Base-by-base conservation (phyloP, 495 filamentous ascomycete species). In the Sordaria brevicollis region DNA sequence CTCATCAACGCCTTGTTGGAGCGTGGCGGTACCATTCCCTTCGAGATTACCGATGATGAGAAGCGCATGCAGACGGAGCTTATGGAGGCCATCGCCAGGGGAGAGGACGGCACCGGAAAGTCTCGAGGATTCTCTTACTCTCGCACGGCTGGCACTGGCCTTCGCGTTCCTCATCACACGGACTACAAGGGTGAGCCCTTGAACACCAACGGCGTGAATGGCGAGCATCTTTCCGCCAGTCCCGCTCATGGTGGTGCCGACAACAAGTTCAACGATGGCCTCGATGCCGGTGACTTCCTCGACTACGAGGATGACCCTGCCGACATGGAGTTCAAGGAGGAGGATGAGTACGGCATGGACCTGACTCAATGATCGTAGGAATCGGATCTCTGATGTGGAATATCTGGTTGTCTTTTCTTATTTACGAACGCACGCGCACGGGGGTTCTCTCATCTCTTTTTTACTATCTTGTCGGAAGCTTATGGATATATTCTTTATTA, bases 31-130 rank as follows among this genome's bases (percentile, higher is more conserved):
- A 85, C 80, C 5, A 91, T 90, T 76, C 93, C 93, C 0, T 93
- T 95, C 73, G 90, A 95, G 70, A 85, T 90, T 67, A 93, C 89
- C 6, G 95, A 99, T 74, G 95, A 97, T 38, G 95, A 99, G 79
- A 90, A 89, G 76, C 90, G 95, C 21, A 97, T 99, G 95, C 91
- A 92, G 49, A 92, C 89, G 9, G 95, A 99, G 80, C 87, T 99
- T 35, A 83, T 92, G 71, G 91, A 94, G 73, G 91, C 94, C 1
- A 85, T 97, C 74, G 84, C 90, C 76, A 90, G 89, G 82, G 94
- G 92, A 71, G 89, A 90, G 19, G 83, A 88, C n/a, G 74, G 74
- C 77, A 80, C 74, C 81, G 72, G 67, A 33, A 65, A 68, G 8
- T 43, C 71, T 15, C 71, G 31, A 35, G 43, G 81, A 11, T 96